Percentiles rank a stretch among this genome's conserved stretches.
These are phyloP conservation scores for Coffea humblotiana DNA, from an alignment of 305 asterid species.

Conservation along the genomic window DNA sequence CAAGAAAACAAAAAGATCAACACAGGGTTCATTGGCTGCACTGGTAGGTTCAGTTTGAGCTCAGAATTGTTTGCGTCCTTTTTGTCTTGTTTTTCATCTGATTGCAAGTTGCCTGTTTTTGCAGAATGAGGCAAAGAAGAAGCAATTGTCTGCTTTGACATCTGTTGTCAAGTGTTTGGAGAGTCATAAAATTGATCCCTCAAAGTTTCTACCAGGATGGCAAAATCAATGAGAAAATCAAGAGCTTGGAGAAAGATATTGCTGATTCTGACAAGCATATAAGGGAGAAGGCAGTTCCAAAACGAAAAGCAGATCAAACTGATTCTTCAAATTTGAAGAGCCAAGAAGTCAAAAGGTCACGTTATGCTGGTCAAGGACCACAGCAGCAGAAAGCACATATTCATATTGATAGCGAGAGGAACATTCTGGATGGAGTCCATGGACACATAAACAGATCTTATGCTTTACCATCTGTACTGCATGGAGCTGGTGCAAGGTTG, in stretches of 20 bases:
- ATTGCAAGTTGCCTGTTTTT: conserved; percentile 21
- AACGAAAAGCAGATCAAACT: conserved; percentile 53
- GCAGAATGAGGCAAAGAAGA: conserved; percentile 71
- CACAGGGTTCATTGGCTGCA: conserved; percentile 42
- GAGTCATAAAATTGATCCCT: conserved; percentile 55
- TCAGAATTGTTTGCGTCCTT: neutral
- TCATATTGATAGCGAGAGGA: conserved; percentile 35
- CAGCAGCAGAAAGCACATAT: conserved; percentile 31
- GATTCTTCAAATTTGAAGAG: conserved; percentile 40
- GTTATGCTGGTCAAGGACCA: conserved; percentile 35
- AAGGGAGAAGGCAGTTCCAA: conserved; percentile 36
- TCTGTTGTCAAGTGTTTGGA: conserved; percentile 55
- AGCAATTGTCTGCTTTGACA: conserved; percentile 48
- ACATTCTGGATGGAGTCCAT: conserved; percentile 26
- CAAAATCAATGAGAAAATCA: conserved; percentile 56
- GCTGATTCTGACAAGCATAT: conserved; percentile 32
- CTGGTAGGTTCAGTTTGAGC: conserved; percentile 30
- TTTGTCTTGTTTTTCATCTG: neutral
- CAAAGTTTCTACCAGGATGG: conserved; percentile 69
- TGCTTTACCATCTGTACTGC: conserved; percentile 44
- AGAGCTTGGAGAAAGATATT: conserved; percentile 52
- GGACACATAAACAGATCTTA: conserved; percentile 32
- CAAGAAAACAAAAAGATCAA: conserved; percentile 42
- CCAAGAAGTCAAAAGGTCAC: conserved; percentile 53
- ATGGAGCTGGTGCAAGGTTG: conserved; percentile 53